Percentiles rank a stretch among this genome's conserved stretches.
phyloP scores from a whole-genome alignment of 192 early-diverging fungal species.

The Umbelopsis ramanniana region DNA sequence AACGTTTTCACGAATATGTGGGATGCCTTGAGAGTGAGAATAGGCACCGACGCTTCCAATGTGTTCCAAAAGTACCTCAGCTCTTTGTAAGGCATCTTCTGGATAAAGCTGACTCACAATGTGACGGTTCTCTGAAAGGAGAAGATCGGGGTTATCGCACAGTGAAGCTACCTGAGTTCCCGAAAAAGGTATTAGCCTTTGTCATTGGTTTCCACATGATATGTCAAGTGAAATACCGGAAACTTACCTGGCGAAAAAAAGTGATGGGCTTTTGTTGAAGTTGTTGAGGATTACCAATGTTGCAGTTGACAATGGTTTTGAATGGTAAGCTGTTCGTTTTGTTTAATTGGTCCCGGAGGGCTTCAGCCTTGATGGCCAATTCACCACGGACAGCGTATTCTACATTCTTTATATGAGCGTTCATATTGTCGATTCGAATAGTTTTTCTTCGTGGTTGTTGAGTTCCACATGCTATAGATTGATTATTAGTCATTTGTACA shows the following conservation, averaged over 20 bases:
- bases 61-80: constrained; percentile 69
- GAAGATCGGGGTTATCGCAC: constrained; percentile 86
- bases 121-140: constrained; percentile 60
- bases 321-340: constrained; percentile 66
- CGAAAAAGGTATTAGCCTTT: constrained; percentile 12
- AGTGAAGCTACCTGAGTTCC: constrained; percentile 75
- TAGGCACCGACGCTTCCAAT: constrained; percentile 88
- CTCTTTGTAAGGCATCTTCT: constrained; percentile 82
- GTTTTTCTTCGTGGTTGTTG: constrained; percentile 49
- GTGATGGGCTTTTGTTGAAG: constrained; percentile 91
- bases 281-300: constrained; percentile 96
- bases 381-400: constrained; percentile 97
- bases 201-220: constrained; percentile 4
- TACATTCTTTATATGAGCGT: constrained; percentile 71
- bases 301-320: constrained; percentile 73
- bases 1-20: constrained; percentile 77
- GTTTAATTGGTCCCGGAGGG: constrained; percentile 61
- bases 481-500: no score
- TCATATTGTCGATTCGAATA: constrained; percentile 70
- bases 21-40: constrained; percentile 92
- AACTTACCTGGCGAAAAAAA: constrained; percentile 91
- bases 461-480: no score
- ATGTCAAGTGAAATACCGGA: background rate
- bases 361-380: constrained; percentile 91
- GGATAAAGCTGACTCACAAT: constrained; percentile 72